Evolutionary conservation across 2,329 filamentous ascomycete species (phyloP).

Genomic region (Mycosphaerella sp.): DNA sequence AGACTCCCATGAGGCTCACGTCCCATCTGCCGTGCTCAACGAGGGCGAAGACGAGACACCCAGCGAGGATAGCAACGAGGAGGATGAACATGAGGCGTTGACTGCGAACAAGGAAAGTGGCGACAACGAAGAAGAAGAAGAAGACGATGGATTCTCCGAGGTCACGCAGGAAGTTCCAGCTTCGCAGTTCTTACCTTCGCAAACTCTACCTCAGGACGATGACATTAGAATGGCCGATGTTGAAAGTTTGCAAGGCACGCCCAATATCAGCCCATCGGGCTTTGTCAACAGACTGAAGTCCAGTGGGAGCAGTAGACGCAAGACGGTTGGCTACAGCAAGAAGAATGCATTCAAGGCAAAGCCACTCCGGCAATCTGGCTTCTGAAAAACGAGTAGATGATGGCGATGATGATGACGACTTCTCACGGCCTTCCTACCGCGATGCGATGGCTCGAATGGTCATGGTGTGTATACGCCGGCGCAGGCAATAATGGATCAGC

Average conservation of each 20-base stretch:
- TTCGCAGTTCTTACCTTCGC: slow-evolving; percentile 3
- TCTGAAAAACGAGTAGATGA: not conserved
- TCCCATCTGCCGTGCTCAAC: not conserved
- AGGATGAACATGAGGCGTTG: not conserved
- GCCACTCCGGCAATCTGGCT: not conserved
- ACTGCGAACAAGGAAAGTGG: not conserved
- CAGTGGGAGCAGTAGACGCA: slow-evolving; percentile 6
- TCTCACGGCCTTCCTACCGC: too few relatives aligned
- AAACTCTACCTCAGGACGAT: not conserved
- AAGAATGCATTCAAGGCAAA: slow-evolving; percentile 1
- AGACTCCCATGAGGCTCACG: not conserved
- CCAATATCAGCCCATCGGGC: slow-evolving; percentile 1
- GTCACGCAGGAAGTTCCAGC: slow-evolving; percentile 4
- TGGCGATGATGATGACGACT: not conserved
- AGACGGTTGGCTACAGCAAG: slow-evolving; percentile 5
- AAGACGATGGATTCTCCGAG: slow-evolving; percentile 1
- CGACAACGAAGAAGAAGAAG: not conserved
- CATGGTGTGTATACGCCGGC: not conserved
- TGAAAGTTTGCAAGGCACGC: slow-evolving; percentile 7
- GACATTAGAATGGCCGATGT: not conserved
- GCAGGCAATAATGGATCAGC: too few relatives aligned
- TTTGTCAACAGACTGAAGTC: slow-evolving; percentile 4
- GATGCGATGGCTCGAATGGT: not conserved
- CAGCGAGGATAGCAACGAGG: not conserved
- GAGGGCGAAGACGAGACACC: not conserved